Evolutionary conservation across 1,139 yeast species (phyloP), one percentile per base, ranked within the genome.

Genomic region (Geotrichum klebahnii): DNA sequence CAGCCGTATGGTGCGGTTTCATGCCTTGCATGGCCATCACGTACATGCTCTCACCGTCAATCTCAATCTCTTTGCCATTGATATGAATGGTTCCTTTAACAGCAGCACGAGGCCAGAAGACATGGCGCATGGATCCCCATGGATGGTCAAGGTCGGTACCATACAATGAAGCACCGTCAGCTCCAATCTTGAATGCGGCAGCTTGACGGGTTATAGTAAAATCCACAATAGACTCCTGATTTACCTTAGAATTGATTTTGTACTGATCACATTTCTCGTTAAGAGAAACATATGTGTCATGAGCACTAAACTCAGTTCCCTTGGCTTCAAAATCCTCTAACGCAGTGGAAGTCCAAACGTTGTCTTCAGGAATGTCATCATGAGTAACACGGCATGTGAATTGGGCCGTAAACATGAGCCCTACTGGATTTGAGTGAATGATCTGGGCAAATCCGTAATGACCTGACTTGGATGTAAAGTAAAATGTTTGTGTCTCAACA

Each of bases 1-100:
- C 87, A 52, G 98, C 98, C 32, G 97, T 97, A 69, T 92, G 98
- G 68, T 92, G 97, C 12, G 98, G 98, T 70, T 92, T 92, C 97
- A 92, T 90, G 55, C 97, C 97, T 73, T 92, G 98, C 60, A 89
- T 72, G n/a, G 98, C 98, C 95, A 87, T 84, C 46, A 92, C 96
- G 66, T 82, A 89, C 95, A 90, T 84, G 51, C 88, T 80, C 51
- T 63, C 88, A 24, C 56, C 51, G 34, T 77, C 73, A 49, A 80
- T 67, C 20, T 69, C 69, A 24, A 70, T 50, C 24, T 61, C 65
- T 24, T 63, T 56, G 44, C 67, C 65, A 45, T 63, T 62, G 51
- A 71, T 63, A 28, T 62, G 60, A 46, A 92, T 70, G 28, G 79
- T 73, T 60, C 98, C 98, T 20, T 63, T 63, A 42, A 81, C 84